Evolutionary conservation across 116 monocot species (phyloP), one percentile per base, ranked within the genome.

Genomic region (Dioscorea cayenensis): DNA sequence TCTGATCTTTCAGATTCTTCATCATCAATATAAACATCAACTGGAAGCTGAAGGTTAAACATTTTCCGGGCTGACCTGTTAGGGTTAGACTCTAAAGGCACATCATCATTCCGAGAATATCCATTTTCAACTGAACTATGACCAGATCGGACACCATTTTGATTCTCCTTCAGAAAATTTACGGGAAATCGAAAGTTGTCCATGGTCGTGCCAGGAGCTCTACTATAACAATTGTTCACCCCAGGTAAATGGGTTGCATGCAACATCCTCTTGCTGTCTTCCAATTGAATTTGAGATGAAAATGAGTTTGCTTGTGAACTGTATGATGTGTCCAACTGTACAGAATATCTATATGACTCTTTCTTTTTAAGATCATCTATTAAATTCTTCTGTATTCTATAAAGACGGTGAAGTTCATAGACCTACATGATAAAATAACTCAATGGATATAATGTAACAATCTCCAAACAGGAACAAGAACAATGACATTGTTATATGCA

Each of bases 341-440:
- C 43, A 37, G 71, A 69, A 63, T 59, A 73, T 77, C 49, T 63
- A 38, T 61, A 72, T 21, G 66, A 51, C 29, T 76, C 79, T 74
- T 85, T 75, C 28, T 58, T 84, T 79, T 78, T 82, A 23, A 87
- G 62, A 60, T 88, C 84, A 43, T 82, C 73, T 90, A 92, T 96
- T 81, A 96, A 48, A 36, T 84, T 72, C 72, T 79, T 96, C 58
- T 96, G 96, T 72, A 72, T 83, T 74, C 78, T 75, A 73, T 92
- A 96, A 68, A 96, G 82, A 43, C 81, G 92, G 67, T 96, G 96
- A 29, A 96, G 88, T 76, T 96, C 96, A 70, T 81, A 80, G 27
- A 96, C 92, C 96, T 96, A 69, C 8, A 82, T 65, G 6, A 66
- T 28, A 69, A 32, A 32, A 32, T 32, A 32, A 32, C 32, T 32